Conservation (phyloP, 2,329 filamentous ascomycete genomes). For the Rhytidhysteron rufulum region DNA sequence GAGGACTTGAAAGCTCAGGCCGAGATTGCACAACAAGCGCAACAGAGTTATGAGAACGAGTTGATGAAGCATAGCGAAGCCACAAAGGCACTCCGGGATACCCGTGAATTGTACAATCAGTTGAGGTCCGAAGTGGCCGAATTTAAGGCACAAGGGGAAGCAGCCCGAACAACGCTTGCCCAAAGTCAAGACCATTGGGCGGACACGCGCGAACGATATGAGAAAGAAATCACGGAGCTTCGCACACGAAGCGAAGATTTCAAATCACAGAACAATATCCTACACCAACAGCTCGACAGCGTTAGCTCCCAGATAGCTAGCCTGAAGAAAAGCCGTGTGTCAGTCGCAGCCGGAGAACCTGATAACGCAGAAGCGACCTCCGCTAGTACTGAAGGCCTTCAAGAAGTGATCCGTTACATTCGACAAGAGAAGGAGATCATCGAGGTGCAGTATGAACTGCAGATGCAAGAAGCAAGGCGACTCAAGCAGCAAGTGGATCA, state of each 20-base stretch:
- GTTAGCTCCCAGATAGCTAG: constrained; percentile 75
- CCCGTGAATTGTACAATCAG: constrained; percentile 77
- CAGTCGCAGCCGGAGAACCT: constrained; percentile 50
- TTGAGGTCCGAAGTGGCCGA: constrained; percentile 75
- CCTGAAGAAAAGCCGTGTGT: constrained; percentile 70
- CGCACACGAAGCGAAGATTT: constrained; percentile 77
- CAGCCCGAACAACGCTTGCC: constrained; percentile 70
- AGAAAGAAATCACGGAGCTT: constrained; percentile 77
- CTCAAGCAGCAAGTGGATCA: constrained; percentile 89
- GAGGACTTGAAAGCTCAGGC: constrained; percentile 91
- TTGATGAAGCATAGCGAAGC: constrained; percentile 93
- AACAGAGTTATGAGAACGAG: constrained; percentile 93
- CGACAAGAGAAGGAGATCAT: constrained; percentile 96
- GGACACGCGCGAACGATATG: constrained; percentile 73
- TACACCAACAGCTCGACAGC: constrained; percentile 84
- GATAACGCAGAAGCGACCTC: constrained; percentile 47
- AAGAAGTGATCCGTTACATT: constrained; percentile 87
- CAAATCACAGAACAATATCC: constrained; percentile 81
- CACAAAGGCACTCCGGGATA: constrained; percentile 74
- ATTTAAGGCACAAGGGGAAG: constrained; percentile 77
- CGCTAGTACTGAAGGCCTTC: constrained; percentile 68
- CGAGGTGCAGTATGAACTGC: constrained; percentile 91
- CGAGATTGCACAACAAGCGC: constrained; percentile 86
- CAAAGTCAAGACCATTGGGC: constrained; percentile 87
- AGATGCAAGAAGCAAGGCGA: constrained; percentile 81